These are phyloP conservation scores for Penicillium corylophilum DNA, from an alignment of 2,329 filamentous ascomycete species.

Conservation along the genomic window DNA sequence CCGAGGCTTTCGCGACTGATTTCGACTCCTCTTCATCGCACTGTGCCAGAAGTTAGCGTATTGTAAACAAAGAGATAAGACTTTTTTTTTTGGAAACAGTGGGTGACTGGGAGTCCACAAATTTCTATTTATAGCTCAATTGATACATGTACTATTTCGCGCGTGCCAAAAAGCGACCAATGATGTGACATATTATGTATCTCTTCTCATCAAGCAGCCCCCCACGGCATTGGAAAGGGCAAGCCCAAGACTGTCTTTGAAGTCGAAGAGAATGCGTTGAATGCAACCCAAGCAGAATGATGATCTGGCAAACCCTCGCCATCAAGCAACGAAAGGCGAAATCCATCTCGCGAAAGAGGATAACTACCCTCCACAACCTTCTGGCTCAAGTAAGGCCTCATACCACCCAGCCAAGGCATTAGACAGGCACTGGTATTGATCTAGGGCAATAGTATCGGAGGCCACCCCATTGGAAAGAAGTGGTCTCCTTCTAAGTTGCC, in stretches of 20 bases:
- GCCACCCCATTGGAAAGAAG: constrained; percentile 47
- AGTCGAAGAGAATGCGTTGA: constrained; percentile 11
- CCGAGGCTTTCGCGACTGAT: constrained; percentile 29
- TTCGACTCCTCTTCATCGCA: constrained; percentile 33
- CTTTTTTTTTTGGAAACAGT: neutral
- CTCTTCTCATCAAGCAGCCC: constrained; percentile 36
- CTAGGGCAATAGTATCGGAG: constrained; percentile 62
- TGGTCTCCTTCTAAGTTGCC: constrained; percentile 58
- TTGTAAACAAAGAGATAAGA: constrained; percentile 10
- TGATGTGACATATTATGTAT: constrained; percentile 29
- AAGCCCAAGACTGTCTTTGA: constrained; percentile 13
- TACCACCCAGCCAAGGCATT: constrained; percentile 2
- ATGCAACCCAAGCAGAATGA: neutral
- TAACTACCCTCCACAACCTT: constrained; percentile 24
- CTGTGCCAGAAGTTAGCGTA: constrained; percentile 12
- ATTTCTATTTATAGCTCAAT: neutral
- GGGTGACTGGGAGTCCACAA: neutral
- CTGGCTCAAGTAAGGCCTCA: constrained; percentile 2
- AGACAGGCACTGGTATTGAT: constrained; percentile 35
- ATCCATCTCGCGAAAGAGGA: constrained; percentile 40
- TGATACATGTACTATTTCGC: neutral
- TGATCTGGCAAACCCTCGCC: constrained; percentile 4
- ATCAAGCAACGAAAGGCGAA: constrained; percentile 25
- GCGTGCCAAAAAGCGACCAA: neutral
- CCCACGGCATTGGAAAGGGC: constrained; percentile 26